phyloP scores from a whole-genome alignment of 2,329 filamentous ascomycete genomes.

The Leptographium procerum region DNA sequence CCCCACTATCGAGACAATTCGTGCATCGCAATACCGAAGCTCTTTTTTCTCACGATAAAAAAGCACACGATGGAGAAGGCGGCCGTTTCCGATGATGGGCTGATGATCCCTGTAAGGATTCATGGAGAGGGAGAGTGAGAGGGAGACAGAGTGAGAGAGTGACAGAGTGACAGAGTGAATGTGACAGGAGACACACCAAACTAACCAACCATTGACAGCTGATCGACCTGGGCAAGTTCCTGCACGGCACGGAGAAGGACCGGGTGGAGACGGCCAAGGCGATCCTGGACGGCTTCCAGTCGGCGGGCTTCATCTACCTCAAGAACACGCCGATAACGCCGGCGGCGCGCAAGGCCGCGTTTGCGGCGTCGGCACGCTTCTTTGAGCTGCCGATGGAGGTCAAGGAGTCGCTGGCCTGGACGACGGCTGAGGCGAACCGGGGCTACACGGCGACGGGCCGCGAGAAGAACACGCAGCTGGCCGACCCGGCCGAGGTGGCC shows the following conservation, averaged over 20 bases:
- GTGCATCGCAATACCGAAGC: too few species aligned
- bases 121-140: background rate
- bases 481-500: constrained; percentile 43
- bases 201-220: too few species aligned
- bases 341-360: constrained; percentile 47
- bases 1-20: background rate
- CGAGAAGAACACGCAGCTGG: constrained; percentile 56
- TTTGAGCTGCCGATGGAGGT: constrained; percentile 51
- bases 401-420: constrained; percentile 61
- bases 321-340: constrained; percentile 63
- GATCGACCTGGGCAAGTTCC: constrained; percentile 68
- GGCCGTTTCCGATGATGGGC: constrained; percentile 15
- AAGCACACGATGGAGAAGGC: constrained; percentile 21
- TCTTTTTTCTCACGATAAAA: background rate
- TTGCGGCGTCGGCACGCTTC: constrained; percentile 57
- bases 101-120: constrained; percentile 18
- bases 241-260: constrained; percentile 47
- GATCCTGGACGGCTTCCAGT: constrained; percentile 71
- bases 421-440: constrained; percentile 59
- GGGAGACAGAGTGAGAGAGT: background rate
- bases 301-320: constrained; percentile 81
- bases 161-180: background rate
- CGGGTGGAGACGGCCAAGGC: constrained; percentile 56
- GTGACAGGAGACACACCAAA: background rate
- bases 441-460: constrained; percentile 60